phyloP scores from a whole-genome alignment of 192 early-diverging fungal genomes.

The Obelidium mucronatum region DNA sequence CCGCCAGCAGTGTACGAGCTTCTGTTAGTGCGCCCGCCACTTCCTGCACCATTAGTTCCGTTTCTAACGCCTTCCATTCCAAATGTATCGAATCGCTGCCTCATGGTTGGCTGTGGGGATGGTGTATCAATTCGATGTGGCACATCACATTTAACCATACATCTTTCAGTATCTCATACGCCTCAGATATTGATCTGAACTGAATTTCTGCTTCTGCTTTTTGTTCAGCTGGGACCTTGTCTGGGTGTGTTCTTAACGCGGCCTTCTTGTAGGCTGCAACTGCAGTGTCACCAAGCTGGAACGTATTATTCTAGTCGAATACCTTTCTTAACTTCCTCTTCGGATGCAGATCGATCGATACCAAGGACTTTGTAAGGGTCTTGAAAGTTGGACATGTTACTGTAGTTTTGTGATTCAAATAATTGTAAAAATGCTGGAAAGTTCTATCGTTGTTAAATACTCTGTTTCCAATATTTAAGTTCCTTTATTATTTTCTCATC shows the following conservation, averaged over 20 bases:
- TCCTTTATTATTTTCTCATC: no score
- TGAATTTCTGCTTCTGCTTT: slow-evolving; percentile 19
- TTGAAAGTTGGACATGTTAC: neutral
- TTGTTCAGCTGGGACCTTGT: slow-evolving; percentile 28
- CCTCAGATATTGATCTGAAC: slow-evolving; percentile 32
- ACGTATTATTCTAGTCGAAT: neutral
- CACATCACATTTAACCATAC: slow-evolving; percentile 6
- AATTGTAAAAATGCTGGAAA: no score
- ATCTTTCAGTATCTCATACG: slow-evolving; percentile 38
- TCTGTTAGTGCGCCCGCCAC: neutral
- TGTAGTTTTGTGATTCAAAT: neutral
- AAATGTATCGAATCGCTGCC: slow-evolving; percentile 29
- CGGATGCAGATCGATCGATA: slow-evolving; percentile 20
- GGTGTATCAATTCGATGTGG: neutral
- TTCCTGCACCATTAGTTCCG: slow-evolving; percentile 11
- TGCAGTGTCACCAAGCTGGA: neutral
- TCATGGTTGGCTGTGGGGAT: slow-evolving; percentile 8
- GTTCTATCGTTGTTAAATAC: no score
- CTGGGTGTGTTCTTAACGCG: slow-evolving; percentile 28
- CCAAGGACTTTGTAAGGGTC: slow-evolving; percentile 30
- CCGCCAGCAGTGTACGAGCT: neutral
- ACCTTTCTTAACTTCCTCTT: slow-evolving; percentile 42
- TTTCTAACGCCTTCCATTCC: slow-evolving; percentile 19
- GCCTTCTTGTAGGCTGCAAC: slow-evolving; percentile 24
- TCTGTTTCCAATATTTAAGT: no score